Base-by-base conservation (phyloP, 1,284 basidiomycete species). In the Trichosporon ovoides region DNA sequence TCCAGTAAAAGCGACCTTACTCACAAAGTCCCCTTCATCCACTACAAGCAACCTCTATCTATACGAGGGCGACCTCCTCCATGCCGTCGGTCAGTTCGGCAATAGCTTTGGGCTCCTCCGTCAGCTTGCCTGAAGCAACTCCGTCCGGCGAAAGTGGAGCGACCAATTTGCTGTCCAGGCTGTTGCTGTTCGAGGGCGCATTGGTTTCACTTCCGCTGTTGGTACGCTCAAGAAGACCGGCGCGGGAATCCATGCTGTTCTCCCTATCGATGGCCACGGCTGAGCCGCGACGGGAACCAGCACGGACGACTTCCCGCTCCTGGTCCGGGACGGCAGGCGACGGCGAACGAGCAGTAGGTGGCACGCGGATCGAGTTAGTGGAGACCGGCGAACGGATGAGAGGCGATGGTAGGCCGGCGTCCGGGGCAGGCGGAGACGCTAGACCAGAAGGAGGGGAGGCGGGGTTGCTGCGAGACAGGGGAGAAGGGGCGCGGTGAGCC, bases 401-500 rank as follows among this genome's bases (percentile, higher is more conserved):
- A 9, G 43, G 43, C 24, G 43, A 48, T 14, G 43, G 43, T 3
- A 48, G 24, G 14, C 7, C 19, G 24, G 18, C 43, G 7, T 48
- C 43, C 3, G 22, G 22, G 22, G 22, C 13, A 13, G 40, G 22
- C 2, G 40, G 22, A 20, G 40, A 24, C 13, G 24, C 16, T 19
- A 43, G 22, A 22, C 40, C 40, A 16, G 22, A 13, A 5, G 40
- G 40, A 12, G 43, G 43, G 9, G 43, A 48, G 14, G 43, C 43
- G 9, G 43, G 22, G 10, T 7, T 31, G 48, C 16, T 46, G 11
- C 67, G 53, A 1, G 66, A 59, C 16, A 72, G 55, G 1, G 72
- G 72, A 24, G 70, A 71, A 0, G 67, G 65, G 1, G 68, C 66
- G 19, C 69, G 57, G 14, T 48, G 43, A 31, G 43, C 60, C 51